These are phyloP conservation scores for Puccinia coronata DNA, from an alignment of 1,284 basidiomycete genomes.

Conservation along the genomic window DNA sequence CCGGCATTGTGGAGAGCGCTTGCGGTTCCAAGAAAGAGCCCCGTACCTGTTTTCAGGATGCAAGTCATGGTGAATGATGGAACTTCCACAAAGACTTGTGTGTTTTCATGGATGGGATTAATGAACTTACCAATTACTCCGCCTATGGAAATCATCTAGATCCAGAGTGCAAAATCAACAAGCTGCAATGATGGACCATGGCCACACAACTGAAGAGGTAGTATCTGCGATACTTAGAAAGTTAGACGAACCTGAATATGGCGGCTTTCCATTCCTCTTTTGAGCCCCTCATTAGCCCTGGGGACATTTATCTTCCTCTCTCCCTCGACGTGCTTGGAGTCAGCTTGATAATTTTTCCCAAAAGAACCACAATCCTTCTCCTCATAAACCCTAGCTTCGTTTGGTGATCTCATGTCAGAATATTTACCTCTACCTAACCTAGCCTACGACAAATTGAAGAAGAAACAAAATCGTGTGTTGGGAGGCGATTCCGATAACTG, in stretches of 20 bases:
- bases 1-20: conserved; percentile 29
- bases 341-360: not conserved
- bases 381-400: not conserved
- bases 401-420: not conserved
- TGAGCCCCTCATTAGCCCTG: not conserved
- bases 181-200: not conserved
- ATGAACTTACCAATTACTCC: conserved; percentile 43
- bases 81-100: not conserved
- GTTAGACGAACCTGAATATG: conserved; percentile 18
- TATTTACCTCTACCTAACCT: not conserved
- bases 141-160: conserved; percentile 48
- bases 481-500: not conserved
- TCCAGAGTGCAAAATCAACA: not conserved
- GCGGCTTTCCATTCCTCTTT: conserved; percentile 26
- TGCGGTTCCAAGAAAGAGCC: conserved; percentile 45
- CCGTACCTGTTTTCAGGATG: conserved; percentile 18
- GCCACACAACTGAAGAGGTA: not conserved
- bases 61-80: not conserved
- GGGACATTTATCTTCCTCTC: not conserved
- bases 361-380: not conserved
- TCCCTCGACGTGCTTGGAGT: not conserved
- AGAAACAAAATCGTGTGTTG: not conserved
- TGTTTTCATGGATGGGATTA: no score
- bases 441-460: not conserved
- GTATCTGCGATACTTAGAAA: not conserved